Base-by-base conservation (phyloP, 192 early-diverging fungal species). In the Cetraspora pellucida region DNA sequence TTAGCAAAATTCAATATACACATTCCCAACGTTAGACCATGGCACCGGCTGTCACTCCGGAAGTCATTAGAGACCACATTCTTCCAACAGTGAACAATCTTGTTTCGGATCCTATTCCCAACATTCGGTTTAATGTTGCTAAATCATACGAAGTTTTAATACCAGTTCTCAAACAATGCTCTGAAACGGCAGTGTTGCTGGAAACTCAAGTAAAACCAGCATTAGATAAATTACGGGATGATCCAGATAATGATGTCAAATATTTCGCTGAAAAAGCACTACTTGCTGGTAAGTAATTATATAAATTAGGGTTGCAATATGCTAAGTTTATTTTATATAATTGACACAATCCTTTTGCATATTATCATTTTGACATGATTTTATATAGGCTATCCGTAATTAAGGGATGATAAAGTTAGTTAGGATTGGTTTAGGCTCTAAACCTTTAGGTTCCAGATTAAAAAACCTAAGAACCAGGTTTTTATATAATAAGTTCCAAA, bases 91-190 rank as follows among this genome's bases (percentile, higher is more conserved):
- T 97, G 57, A 90, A 89, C 71, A 88, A 82, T 59, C 89, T 98
- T 63, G 91, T 93, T 44, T 87, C 88, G 16, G 98, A 99, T 80
- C 94, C 95, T 13, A 98, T 99, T 72, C 98, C 98, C 72, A 99
- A 99, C 82, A 99, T 99, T 79, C 93, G 98, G 46, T 99, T 99
- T 90, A 99, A 98, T 73, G 97, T 98, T 14, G 96, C 96, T 54
- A 99, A 99, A 81, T 92, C 93, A 63, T 86, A 97, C 77, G 94
- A 95, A 81, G 86, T 90, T 2, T 83, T 99, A 81, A 89, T 93
- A 49, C 93, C 91, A 14, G 84, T 95, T 8, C 86, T 97, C 66
- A 90, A 91, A 78, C 85, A 85, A 57, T 86, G 83, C 73, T 78
- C 85, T 10, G 90, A 92, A 25, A 88, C 92, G 9, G 85, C 82